Percentiles rank a stretch among this genome's conserved stretches.
Evolutionary conservation across 768 basidiomycete genomes (phyloP).

Genomic region (Suillus lakei): DNA sequence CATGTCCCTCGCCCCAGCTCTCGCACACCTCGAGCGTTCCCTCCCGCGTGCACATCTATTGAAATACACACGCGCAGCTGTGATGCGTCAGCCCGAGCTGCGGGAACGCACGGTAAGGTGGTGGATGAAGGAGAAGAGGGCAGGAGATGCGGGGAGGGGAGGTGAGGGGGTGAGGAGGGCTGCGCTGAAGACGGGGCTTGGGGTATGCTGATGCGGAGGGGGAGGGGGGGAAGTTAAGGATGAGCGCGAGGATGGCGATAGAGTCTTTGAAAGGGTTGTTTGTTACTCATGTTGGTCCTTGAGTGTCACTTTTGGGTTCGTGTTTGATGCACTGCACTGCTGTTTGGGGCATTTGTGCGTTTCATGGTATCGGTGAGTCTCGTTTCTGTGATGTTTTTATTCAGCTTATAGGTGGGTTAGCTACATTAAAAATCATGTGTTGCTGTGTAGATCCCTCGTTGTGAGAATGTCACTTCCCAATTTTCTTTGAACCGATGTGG

Average conservation of each 20-base stretch:
- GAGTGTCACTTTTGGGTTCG: too few relatives aligned
- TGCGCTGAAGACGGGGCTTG: too few relatives aligned
- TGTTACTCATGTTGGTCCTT: background rate
- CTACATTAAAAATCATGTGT: too few relatives aligned
- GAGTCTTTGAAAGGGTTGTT: conserved; percentile 30
- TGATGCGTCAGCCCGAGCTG: conserved; percentile 56
- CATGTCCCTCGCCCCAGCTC: conserved; percentile 24
- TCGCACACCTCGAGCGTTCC: conserved; percentile 38
- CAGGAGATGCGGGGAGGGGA: conserved; percentile 53
- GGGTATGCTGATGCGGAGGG: too few relatives aligned
- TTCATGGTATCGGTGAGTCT: too few relatives aligned
- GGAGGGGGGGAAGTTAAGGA: too few relatives aligned
- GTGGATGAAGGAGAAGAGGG: conserved; percentile 61
- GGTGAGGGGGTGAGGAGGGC: conserved; percentile 53
- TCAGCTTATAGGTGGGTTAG: too few relatives aligned
- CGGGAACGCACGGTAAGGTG: conserved; percentile 52
- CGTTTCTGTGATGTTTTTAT: too few relatives aligned
- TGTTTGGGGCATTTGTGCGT: too few relatives aligned
- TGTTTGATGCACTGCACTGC: background rate
- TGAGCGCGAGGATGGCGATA: conserved; percentile 29
- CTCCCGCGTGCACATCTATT: conserved; percentile 56
- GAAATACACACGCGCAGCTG: conserved; percentile 59
- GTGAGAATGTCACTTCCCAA: too few relatives aligned
- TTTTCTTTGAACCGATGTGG: too few relatives aligned
- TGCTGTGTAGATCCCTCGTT: too few relatives aligned